These are phyloP conservation scores for Aphanomyces astaci DNA, from an alignment of 352 stramenopile genomes.

Conservation along the genomic window DNA sequence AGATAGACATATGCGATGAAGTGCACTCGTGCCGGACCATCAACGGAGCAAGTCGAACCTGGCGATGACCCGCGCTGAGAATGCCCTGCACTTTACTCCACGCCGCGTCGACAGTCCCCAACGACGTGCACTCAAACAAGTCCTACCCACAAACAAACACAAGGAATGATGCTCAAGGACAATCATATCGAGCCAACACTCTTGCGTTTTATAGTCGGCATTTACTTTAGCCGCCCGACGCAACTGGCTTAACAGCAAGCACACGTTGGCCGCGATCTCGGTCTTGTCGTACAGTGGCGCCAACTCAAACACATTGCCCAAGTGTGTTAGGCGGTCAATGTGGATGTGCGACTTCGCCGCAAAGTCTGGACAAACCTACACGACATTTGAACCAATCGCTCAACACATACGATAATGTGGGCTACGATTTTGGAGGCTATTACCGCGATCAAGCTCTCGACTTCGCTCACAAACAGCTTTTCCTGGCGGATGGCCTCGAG, in stretches of 20 bases:
- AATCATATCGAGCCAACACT: no score
- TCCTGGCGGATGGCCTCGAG: background rate
- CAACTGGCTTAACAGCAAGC: background rate
- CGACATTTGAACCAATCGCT: no score
- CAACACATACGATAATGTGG: no score
- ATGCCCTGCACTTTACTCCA: background rate
- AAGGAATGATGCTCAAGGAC: background rate
- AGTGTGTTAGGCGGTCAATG: background rate
- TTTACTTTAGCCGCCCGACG: background rate
- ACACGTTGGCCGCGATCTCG: slow-evolving; percentile 5
- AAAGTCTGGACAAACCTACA: background rate
- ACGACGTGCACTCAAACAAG: background rate
- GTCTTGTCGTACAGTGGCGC: slow-evolving; percentile 3
- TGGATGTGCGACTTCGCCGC: background rate
- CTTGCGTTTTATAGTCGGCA: background rate
- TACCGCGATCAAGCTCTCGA: background rate
- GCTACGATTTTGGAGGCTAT: no score
- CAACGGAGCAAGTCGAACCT: background rate
- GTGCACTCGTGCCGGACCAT: background rate
- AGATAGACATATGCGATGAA: no score
- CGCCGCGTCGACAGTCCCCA: background rate
- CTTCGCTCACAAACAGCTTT: background rate
- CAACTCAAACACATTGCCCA: background rate
- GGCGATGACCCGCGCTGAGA: background rate
- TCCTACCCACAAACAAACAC: background rate